These are phyloP conservation scores for Closterium sp. DNA, from an alignment of 139 green algal genomes.

Conservation along the genomic window DNA sequence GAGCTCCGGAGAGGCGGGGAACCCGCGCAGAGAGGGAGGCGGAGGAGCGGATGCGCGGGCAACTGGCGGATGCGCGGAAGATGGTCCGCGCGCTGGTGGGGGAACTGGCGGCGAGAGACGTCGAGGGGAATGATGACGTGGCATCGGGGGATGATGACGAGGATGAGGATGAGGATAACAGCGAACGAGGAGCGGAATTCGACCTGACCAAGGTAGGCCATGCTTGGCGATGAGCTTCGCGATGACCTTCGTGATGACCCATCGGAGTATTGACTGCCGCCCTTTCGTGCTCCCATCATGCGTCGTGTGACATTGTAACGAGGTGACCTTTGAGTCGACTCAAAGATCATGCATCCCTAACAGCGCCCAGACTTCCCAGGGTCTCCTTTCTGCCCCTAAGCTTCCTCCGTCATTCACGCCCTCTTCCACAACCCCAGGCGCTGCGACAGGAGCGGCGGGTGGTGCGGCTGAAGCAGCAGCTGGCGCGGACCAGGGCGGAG, in stretches of 20 bases:
- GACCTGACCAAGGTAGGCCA: not conserved
- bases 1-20: not conserved
- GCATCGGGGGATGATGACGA: not conserved
- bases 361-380: too few relatives aligned
- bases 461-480: not conserved
- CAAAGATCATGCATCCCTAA: too few relatives aligned
- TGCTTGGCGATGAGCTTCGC: not conserved
- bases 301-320: too few relatives aligned
- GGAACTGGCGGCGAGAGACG: not conserved
- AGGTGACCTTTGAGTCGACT: too few relatives aligned
- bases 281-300: too few relatives aligned
- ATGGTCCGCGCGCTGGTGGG: not conserved
- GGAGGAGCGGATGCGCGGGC: not conserved
- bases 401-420: not conserved
- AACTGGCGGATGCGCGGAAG: not conserved
- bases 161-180: not conserved
- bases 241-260: too few relatives aligned
- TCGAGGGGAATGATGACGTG: not conserved
- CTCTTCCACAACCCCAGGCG: not conserved
- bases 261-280: too few relatives aligned
- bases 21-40: not conserved
- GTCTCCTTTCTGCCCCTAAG: not conserved
- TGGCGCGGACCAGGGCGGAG: not conserved
- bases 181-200: not conserved
- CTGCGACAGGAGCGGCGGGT: not conserved